phyloP scores from a whole-genome alignment of 345 rosid genomes.

The Eucalyptus sp. region DNA sequence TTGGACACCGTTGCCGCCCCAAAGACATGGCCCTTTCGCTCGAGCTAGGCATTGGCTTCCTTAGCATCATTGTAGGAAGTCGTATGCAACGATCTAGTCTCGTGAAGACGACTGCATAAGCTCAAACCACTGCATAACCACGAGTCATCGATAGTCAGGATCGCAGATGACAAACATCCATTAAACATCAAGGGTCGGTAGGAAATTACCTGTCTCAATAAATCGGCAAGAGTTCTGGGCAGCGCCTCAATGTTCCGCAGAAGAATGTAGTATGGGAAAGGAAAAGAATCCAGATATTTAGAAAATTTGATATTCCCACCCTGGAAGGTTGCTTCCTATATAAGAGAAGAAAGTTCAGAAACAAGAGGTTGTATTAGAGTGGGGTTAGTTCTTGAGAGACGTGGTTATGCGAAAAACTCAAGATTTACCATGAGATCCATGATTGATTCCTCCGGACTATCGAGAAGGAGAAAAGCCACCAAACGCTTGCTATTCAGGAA shows the following conservation, averaged over 20 bases:
- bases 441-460: slow-evolving; percentile 58
- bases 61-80: background rate
- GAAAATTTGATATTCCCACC: slow-evolving; percentile 26
- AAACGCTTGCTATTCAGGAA: slow-evolving; percentile 63
- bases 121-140: slow-evolving; percentile 78
- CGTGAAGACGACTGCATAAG: slow-evolving; percentile 53
- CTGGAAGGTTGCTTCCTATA: slow-evolving; percentile 40
- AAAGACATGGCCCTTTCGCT: background rate
- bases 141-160: background rate
- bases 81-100: slow-evolving; percentile 11
- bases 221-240: slow-evolving; percentile 74
- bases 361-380: background rate
- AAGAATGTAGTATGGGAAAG: slow-evolving; percentile 81
- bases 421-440: slow-evolving; percentile 47
- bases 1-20: background rate
- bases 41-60: background rate
- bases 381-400: background rate
- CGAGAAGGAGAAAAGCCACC: slow-evolving; percentile 86
- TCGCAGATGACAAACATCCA: background rate
- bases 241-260: slow-evolving; percentile 75
- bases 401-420: background rate
- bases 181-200: background rate
- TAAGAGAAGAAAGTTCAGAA: background rate
- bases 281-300: slow-evolving; percentile 75
- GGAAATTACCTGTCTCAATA: slow-evolving; percentile 73